Evolutionary conservation across 1,139 yeast genomes (phyloP).

Genomic region (Pichia sp.): DNA sequence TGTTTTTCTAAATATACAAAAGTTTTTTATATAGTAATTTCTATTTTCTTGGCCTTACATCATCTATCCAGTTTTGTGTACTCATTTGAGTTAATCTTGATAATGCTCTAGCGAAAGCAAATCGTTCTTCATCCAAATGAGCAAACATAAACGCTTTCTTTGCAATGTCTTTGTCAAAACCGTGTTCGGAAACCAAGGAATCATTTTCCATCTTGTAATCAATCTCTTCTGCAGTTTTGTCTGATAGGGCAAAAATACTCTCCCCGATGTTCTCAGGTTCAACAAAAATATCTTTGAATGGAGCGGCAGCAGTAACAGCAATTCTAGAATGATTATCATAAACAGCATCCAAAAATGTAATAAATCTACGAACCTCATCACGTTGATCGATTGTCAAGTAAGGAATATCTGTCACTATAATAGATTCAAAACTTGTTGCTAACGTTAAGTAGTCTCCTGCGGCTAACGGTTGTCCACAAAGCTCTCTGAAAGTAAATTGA

Average conservation of each 20-base stretch:
- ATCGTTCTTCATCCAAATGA: conserved; percentile 82
- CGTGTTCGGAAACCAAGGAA: conserved; percentile 60
- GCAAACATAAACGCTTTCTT: conserved; percentile 74
- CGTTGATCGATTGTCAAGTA: conserved; percentile 68
- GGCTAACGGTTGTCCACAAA: conserved; percentile 84
- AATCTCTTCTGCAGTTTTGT: conserved; percentile 27
- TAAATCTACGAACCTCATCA: conserved; percentile 82
- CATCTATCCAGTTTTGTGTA: conserved; percentile 82
- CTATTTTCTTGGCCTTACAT: conserved; percentile 14
- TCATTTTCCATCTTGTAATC: conserved; percentile 48
- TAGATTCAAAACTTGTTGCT: conserved; percentile 69
- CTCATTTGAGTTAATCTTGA: conserved; percentile 91
- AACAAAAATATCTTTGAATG: conserved; percentile 77
- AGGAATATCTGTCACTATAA: conserved; percentile 88
- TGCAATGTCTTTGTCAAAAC: conserved; percentile 68
- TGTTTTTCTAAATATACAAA: neutral
- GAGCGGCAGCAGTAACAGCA: conserved; percentile 84
- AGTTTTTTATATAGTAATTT: neutral
- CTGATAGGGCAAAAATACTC: conserved; percentile 45
- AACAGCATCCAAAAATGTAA: conserved; percentile 90
- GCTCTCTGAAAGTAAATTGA: conserved; percentile 74
- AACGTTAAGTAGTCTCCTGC: conserved; percentile 91
- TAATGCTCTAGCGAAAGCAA: conserved; percentile 93
- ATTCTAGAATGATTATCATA: conserved; percentile 83
- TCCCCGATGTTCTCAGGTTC: conserved; percentile 63